These are phyloP conservation scores for Lactarius vividus DNA, from an alignment of 768 basidiomycete species.

Conservation along the genomic window DNA sequence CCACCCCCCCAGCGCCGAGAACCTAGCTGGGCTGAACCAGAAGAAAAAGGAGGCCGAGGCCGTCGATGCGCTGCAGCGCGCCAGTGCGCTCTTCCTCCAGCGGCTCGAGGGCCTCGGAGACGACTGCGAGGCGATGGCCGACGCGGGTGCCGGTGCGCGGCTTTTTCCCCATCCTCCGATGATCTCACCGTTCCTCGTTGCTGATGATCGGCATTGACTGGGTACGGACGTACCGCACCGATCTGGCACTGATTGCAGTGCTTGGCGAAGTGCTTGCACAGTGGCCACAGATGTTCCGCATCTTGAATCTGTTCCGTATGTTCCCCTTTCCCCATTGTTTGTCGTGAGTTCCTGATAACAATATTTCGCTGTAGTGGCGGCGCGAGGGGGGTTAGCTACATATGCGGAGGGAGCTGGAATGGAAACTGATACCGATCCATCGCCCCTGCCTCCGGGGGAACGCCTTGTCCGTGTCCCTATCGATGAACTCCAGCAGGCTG, in stretches of 20 bases:
- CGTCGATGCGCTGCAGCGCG: constrained; percentile 66
- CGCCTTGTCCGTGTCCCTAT: constrained; percentile 72
- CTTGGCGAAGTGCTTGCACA: constrained; percentile 76
- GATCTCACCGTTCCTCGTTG: not conserved
- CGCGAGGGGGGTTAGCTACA: constrained; percentile 38
- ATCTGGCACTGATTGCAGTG: constrained; percentile 39
- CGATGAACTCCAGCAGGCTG: constrained; percentile 52
- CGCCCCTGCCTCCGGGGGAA: constrained; percentile 44
- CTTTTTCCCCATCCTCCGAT: not conserved
- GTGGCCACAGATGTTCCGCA: constrained; percentile 83
- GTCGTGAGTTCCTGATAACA: not conserved
- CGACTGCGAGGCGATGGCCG: constrained; percentile 75
- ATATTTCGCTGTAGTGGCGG: constrained; percentile 43
- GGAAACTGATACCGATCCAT: not conserved
- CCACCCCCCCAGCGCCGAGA: constrained; percentile 45
- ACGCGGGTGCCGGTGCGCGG: constrained; percentile 62
- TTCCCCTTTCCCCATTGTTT: not conserved
- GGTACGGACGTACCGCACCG: too few relatives aligned
- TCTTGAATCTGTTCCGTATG: constrained; percentile 66
- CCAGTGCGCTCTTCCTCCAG: constrained; percentile 60
- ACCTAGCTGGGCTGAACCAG: constrained; percentile 56
- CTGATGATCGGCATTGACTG: not conserved
- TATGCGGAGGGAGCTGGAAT: constrained; percentile 29
- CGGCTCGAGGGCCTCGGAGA: constrained; percentile 66
- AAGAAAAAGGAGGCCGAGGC: constrained; percentile 83